phyloP scores from a whole-genome alignment of 371 early-diverging fungal genomes.

The Chytridium lagenaria region DNA sequence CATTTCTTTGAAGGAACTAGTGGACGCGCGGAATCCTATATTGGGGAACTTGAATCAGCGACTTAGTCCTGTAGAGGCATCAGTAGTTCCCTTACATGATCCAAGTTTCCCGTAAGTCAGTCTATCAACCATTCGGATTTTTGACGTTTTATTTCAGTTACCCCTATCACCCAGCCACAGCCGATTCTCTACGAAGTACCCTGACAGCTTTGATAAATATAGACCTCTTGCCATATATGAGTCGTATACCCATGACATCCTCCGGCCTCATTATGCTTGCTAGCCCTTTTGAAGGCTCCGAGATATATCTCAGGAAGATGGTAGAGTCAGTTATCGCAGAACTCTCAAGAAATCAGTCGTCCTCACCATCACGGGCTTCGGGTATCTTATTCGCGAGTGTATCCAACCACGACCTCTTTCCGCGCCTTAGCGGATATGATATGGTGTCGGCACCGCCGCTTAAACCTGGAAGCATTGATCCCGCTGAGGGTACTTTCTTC shows the following conservation, averaged over 20 bases:
- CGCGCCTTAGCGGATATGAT: slow-evolving; percentile 33
- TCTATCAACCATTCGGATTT: too few species aligned
- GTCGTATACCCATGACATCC: slow-evolving; percentile 2
- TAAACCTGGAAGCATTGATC: not conserved
- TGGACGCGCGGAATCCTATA: not conserved
- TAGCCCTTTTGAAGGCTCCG: slow-evolving; percentile 35
- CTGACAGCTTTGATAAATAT: slow-evolving; percentile 10
- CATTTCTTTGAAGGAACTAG: not conserved
- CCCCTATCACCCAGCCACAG: slow-evolving; percentile 18
- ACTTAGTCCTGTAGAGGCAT: too few species aligned
- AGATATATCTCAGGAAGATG: slow-evolving; percentile 12
- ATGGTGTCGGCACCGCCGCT: slow-evolving; percentile 27
- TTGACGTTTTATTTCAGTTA: not conserved
- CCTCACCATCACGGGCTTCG: too few species aligned
- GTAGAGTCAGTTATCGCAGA: not conserved
- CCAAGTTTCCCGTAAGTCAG: too few species aligned
- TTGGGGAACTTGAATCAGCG: not conserved
- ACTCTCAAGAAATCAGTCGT: not conserved
- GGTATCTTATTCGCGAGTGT: slow-evolving; percentile 7
- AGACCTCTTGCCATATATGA: not conserved
- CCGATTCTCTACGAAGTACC: not conserved
- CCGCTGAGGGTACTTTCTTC: not conserved
- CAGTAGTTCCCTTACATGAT: too few species aligned
- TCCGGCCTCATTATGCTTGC: slow-evolving; percentile 34
- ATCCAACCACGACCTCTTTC: slow-evolving; percentile 26